These are phyloP conservation scores for Russula earlei DNA, from an alignment of 768 basidiomycete species.

Conservation along the genomic window DNA sequence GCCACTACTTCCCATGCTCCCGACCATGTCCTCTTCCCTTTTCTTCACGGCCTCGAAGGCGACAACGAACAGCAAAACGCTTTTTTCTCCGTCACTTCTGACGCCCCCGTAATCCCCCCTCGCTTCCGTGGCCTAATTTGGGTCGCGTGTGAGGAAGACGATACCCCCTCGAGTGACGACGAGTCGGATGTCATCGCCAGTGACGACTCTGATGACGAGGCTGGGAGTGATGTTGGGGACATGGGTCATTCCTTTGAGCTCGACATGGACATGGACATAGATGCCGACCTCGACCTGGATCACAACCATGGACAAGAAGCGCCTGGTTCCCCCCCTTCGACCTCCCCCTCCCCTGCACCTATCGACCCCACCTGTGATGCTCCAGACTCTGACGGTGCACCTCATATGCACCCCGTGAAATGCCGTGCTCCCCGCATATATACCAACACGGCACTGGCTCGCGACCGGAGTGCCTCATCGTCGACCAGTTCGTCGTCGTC, in stretches of 20 bases:
- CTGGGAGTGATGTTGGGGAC: slow-evolving; percentile 16
- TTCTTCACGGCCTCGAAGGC: slow-evolving; percentile 80
- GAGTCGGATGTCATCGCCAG: slow-evolving; percentile 23
- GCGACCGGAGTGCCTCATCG: slow-evolving; percentile 27
- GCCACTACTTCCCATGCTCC: slow-evolving; percentile 64
- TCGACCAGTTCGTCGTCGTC: slow-evolving; percentile 26
- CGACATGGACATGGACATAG: slow-evolving; percentile 27
- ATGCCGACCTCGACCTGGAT: slow-evolving; percentile 23
- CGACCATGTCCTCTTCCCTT: slow-evolving; percentile 79
- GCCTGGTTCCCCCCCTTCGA: neutral
- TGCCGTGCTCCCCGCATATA: slow-evolving; percentile 21
- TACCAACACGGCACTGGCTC: slow-evolving; percentile 16
- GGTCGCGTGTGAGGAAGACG: slow-evolving; percentile 70
- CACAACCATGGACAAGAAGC: slow-evolving; percentile 4
- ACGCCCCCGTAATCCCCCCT: slow-evolving; percentile 29
- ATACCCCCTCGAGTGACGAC: slow-evolving; percentile 24
- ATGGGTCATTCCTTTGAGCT: slow-evolving; percentile 25
- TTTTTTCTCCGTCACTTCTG: slow-evolving; percentile 50
- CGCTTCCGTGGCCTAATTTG: slow-evolving; percentile 61
- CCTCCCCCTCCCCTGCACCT: slow-evolving; percentile 4
- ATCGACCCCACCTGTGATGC: neutral
- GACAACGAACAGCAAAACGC: slow-evolving; percentile 69
- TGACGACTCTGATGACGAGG: slow-evolving; percentile 23
- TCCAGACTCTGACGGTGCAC: slow-evolving; percentile 18
- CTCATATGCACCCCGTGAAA: slow-evolving; percentile 46